A percentile compares a stretch with the other conserved stretches of the same genome.
Conservation (phyloP, 371 early-diverging fungal genomes). For the Rhizopus sp. region DNA sequence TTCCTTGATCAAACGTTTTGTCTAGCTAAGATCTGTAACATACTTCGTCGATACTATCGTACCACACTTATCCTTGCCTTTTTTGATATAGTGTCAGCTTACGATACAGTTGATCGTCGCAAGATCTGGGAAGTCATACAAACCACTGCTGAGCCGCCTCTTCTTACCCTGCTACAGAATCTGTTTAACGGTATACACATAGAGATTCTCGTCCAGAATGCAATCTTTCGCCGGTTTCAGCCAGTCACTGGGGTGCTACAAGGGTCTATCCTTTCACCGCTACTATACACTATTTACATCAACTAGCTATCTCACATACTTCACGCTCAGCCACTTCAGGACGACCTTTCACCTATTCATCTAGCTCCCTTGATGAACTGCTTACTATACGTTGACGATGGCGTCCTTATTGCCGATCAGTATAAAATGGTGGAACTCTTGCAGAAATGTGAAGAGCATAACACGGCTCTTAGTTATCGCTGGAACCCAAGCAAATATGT, state of each 20-base stretch:
- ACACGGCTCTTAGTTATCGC: conserved; percentile 4
- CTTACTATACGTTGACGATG: conserved; percentile 24
- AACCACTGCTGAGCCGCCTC: neutral
- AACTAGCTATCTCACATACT: conserved; percentile 15
- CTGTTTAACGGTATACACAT: conserved; percentile 22
- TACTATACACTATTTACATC: conserved; percentile 22
- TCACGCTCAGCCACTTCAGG: neutral
- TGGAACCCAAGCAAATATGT: conserved; percentile 16
- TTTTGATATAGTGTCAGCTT: no score
- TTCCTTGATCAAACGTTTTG: no score
- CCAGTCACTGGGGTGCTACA: conserved; percentile 27
- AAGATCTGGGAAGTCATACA: conserved; percentile 16
- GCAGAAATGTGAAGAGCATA: conserved; percentile 9
- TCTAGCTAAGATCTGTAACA: no score
- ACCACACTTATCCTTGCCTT: no score
- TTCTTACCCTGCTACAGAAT: conserved; percentile 11
- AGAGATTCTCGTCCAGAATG: conserved; percentile 7
- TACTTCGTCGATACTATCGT: no score
- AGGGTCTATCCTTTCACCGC: conserved; percentile 26
- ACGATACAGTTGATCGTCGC: conserved; percentile 16
- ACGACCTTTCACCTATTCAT: neutral
- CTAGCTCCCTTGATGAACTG: neutral
- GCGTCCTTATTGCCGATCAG: conserved; percentile 13
- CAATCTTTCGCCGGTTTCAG: conserved; percentile 8
- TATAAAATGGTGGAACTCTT: conserved; percentile 10